Conservation (phyloP, 345 rosid genomes). For the Rhodomyrtus tomentosa region DNA sequence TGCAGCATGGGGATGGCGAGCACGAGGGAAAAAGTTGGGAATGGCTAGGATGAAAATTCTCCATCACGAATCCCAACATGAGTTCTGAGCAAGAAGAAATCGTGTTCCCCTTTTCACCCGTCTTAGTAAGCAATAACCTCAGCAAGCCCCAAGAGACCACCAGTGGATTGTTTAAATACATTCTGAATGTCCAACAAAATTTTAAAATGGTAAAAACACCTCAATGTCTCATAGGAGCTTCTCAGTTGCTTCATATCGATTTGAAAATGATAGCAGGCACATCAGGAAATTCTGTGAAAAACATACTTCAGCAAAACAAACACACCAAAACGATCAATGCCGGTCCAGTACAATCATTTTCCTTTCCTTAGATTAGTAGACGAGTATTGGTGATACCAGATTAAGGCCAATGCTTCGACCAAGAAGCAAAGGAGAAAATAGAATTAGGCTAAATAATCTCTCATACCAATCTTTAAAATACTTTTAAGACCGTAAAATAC, state of each 20-base stretch:
- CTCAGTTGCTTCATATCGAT: slow-evolving; percentile 64
- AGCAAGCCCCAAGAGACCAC: slow-evolving; percentile 82
- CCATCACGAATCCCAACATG: neutral
- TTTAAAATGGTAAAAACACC: slow-evolving; percentile 73
- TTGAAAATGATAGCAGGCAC: slow-evolving; percentile 40
- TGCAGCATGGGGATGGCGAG: no score
- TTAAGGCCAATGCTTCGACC: no score
- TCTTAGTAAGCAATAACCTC: slow-evolving; percentile 22
- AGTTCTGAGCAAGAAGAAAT: neutral
- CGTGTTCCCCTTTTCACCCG: neutral
- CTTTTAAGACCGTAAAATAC: no score
- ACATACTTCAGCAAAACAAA: neutral
- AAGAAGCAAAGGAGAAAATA: no score
- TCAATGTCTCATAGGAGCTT: slow-evolving; percentile 52
- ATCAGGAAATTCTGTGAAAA: neutral
- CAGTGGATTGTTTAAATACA: slow-evolving; percentile 51
- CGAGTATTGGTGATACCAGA: no score
- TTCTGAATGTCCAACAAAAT: slow-evolving; percentile 78
- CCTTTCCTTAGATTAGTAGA: no score
- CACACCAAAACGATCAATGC: neutral
- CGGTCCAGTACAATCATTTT: neutral
- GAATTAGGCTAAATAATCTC: no score
- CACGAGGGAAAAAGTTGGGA: no score
- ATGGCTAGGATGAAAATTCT: no score
- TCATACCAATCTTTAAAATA: no score